Evolutionary conservation across 345 rosid species (phyloP), one percentile per base, ranked within the genome.

Genomic region (Arabis hirsuta): DNA sequence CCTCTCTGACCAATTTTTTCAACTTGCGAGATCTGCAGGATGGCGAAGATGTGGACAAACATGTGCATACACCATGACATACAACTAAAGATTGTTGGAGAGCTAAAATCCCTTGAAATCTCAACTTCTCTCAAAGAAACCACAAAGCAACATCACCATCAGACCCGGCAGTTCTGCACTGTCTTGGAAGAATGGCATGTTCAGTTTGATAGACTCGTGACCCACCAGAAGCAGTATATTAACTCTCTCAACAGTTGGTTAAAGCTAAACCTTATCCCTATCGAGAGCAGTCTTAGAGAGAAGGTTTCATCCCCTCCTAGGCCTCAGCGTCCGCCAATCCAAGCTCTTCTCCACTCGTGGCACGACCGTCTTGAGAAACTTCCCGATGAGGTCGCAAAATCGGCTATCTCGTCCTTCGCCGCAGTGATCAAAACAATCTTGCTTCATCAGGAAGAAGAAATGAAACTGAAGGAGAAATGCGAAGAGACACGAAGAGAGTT

Each of bases 41-140:
- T 91, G 96, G 88, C 93, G 7, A 82, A 80, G 54, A 95, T 95
- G 99, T 95, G 98, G 99, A 79, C 73, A 53, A 84, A 76, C 53
- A 87, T 91, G 92, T 73, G 74, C 63, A 20, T 47, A 29, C 98
- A 95, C 67, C 98, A 91, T 29, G 83, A 86, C 43, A 81, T 76
- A 71, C 99, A 95, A 73, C 83, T 87, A 53, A 67, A 65, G 72
- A 84, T 90, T 60, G 96, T 86, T 38, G 61, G 80, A 59, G 84
- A 87, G 71, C 85, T 91, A 45, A 90, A 82, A 70, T 62, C 86
- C 31, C 93, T 91, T 20, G 96, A 95, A 39, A 73, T 78, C 64
- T 74, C 80, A 22, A 72, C 83, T 7, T 78, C 85, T 73, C 82
- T 80, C 6, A 87, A 70, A 75, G 99, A 95, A 82, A 95, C 97